Percentiles rank a stretch among this genome's conserved stretches.
Evolutionary conservation across 495 filamentous ascomycete genomes (phyloP).

Genomic region (Podospora tetraspora): DNA sequence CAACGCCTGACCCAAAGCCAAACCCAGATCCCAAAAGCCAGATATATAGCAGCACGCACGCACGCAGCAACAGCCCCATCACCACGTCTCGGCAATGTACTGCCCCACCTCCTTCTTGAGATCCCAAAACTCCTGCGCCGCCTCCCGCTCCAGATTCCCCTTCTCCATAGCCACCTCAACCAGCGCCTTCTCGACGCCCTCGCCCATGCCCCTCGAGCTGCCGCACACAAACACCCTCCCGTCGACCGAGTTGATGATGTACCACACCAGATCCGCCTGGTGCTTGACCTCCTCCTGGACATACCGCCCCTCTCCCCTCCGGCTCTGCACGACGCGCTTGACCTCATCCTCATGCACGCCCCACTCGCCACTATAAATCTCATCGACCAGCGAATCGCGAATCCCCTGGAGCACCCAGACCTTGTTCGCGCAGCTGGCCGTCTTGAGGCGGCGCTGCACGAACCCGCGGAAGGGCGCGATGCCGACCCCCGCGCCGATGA

Average conservation of each 20-base stretch:
- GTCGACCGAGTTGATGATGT: constrained; percentile 87
- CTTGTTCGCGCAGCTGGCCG: constrained; percentile 97
- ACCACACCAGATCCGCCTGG: constrained; percentile 95
- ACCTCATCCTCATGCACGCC: constrained; percentile 89
- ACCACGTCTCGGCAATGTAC: constrained; percentile 78
- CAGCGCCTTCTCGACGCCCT: constrained; percentile 82
- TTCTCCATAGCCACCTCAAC: constrained; percentile 76
- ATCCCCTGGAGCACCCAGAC: constrained; percentile 99
- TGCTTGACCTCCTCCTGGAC: constrained; percentile 81
- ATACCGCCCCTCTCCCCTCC: constrained; percentile 69
- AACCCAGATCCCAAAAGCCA: not conserved
- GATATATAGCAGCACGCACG: not conserved
- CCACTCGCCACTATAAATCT: constrained; percentile 94
- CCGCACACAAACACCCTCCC: constrained; percentile 95
- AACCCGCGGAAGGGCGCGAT: constrained; percentile 97
- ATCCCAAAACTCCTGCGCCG: constrained; percentile 72
- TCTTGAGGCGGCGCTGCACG: constrained; percentile 88
- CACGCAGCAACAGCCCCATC: constrained; percentile 9
- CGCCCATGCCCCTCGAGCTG: constrained; percentile 91
- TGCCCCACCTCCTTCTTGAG: constrained; percentile 79
- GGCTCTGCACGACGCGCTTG: constrained; percentile 86
- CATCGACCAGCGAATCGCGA: constrained; percentile 84
- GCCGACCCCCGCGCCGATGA: constrained; percentile 94
- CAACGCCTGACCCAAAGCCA: constrained; percentile 1
- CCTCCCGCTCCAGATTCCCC: constrained; percentile 66